Evolutionary conservation across 2,329 filamentous ascomycete species (phyloP).

Genomic region (Cytospora chrysosperma): DNA sequence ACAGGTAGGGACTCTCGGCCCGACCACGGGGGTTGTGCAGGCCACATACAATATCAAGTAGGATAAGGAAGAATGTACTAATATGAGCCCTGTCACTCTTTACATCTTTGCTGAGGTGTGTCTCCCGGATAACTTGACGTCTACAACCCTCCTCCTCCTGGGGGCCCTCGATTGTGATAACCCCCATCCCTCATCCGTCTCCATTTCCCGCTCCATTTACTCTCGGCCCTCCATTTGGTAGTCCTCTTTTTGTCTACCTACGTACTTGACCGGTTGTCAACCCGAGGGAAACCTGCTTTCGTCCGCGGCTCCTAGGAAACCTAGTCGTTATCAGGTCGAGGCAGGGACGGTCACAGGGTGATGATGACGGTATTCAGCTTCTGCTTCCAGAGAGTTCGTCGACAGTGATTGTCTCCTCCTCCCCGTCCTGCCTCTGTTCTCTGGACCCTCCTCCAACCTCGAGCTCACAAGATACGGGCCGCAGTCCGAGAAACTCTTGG

Average conservation of each 20-base stretch:
- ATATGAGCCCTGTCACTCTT: not conserved
- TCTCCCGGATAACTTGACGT: not conserved
- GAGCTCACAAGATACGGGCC: not conserved
- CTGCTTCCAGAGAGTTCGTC: not conserved
- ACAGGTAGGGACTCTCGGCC: conserved; percentile 3
- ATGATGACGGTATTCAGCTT: not conserved
- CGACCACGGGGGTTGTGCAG: not conserved
- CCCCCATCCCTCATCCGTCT: not conserved
- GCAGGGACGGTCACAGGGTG: conserved; percentile 1
- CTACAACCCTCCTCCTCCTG: not conserved
- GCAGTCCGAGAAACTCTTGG: not conserved
- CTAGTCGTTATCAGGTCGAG: not conserved
- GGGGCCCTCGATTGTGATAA: not conserved
- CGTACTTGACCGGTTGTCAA: not conserved
- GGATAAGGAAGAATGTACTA: not conserved
- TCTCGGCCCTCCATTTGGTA: not conserved
- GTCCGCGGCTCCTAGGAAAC: not conserved
- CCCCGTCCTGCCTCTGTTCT: conserved; percentile 1
- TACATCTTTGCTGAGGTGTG: not conserved
- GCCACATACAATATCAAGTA: not conserved
- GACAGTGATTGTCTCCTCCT: not conserved
- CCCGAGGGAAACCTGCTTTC: not conserved
- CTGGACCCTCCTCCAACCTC: not conserved
- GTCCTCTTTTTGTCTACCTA: conserved; percentile 9
- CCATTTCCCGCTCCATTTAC: not conserved